These are phyloP conservation scores for Phytophthora niederhauseri DNA, from an alignment of 352 stramenopile species.

Conservation along the genomic window DNA sequence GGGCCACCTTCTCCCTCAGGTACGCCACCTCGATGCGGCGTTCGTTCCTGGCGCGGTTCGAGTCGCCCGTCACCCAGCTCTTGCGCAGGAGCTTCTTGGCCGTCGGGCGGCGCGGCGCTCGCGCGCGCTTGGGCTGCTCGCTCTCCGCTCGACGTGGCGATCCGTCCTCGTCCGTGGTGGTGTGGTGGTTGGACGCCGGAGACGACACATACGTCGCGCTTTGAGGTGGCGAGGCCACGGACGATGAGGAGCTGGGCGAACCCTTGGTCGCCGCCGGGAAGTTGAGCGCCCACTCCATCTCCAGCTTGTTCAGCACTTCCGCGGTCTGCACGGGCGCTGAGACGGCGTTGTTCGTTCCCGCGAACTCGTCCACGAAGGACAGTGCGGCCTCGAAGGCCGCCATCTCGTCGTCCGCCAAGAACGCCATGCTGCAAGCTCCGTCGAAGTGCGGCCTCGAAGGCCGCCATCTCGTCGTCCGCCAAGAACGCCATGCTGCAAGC, in stretches of 20 bases:
- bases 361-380: conserved; percentile 44
- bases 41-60: conserved; percentile 46
- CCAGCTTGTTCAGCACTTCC: conserved; percentile 28
- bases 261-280: conserved; percentile 1
- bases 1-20: conserved; percentile 40
- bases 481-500: conserved; percentile 30
- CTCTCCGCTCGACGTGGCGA: conserved; percentile 18
- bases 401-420: conserved; percentile 43
- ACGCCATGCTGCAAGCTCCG: conserved; percentile 21
- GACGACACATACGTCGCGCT: conserved; percentile 19
- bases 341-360: not conserved
- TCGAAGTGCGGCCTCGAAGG: conserved; percentile 37
- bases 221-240: conserved; percentile 18
- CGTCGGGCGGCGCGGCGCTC: conserved; percentile 25
- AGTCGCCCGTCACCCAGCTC: conserved; percentile 38
- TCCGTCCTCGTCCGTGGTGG: conserved; percentile 33
- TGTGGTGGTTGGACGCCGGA: conserved; percentile 28
- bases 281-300: conserved; percentile 36
- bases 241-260: conserved; percentile 24
- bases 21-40: conserved; percentile 51
- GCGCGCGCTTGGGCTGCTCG: conserved; percentile 28
- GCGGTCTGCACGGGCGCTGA: not conserved
- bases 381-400: conserved; percentile 37
- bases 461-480: conserved; percentile 41
- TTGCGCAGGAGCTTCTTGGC: conserved; percentile 43